phyloP scores from a whole-genome alignment of 2,329 filamentous ascomycete species.

The Colletotrichum spinosum region DNA sequence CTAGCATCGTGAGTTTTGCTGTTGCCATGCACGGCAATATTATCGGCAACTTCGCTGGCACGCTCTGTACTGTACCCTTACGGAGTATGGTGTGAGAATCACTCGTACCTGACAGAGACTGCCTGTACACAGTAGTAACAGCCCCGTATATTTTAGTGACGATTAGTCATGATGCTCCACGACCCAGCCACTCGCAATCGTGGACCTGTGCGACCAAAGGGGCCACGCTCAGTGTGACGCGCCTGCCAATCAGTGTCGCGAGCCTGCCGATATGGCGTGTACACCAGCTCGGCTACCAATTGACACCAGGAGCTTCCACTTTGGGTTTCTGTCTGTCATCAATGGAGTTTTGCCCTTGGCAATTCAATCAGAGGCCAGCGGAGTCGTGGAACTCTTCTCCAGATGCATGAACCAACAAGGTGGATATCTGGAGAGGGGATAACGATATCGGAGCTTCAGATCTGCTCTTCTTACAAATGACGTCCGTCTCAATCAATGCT shows the following conservation, averaged over 20 bases:
- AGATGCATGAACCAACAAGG: constrained; percentile 4
- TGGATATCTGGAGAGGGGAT: constrained; percentile 20
- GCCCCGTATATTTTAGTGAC: too few species aligned
- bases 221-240: too few species aligned
- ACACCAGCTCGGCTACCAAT: background rate
- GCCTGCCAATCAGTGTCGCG: too few species aligned
- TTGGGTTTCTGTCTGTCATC: constrained; percentile 25
- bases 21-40: background rate
- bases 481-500: constrained; percentile 8
- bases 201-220: too few species aligned
- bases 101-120: too few species aligned
- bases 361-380: constrained; percentile 10
- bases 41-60: too few species aligned
- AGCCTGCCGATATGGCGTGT: too few species aligned
- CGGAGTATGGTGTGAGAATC: too few species aligned
- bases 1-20: background rate
- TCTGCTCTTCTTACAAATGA: background rate
- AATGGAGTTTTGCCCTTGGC: constrained; percentile 24
- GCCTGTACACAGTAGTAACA: too few species aligned
- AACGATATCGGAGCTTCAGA: constrained; percentile 31
- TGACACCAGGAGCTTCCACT: constrained; percentile 21
- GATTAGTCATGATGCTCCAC: too few species aligned
- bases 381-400: constrained; percentile 27
- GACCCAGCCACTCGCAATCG: too few species aligned
- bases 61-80: too few species aligned